Conservation (phyloP, 2,329 filamentous ascomycete species). For the Alternaria consortialis region DNA sequence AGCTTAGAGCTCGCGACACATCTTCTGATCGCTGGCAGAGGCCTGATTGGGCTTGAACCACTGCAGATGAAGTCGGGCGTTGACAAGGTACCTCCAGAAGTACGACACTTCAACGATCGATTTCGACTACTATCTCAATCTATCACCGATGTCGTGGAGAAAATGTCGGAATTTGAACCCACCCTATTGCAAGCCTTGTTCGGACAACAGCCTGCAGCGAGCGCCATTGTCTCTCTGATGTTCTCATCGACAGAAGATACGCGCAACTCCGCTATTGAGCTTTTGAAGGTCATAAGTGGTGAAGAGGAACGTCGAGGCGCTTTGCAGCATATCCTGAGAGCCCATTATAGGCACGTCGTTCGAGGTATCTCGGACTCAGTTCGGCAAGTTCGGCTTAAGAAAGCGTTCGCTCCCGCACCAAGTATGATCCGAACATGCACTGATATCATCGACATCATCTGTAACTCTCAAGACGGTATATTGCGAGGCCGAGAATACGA, state of each 20-base stretch:
- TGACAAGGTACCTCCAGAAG: constrained; percentile 60
- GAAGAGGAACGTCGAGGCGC: constrained; percentile 71
- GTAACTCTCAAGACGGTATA: constrained; percentile 69
- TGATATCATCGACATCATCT: constrained; percentile 70
- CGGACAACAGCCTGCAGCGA: constrained; percentile 71
- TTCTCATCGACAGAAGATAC: constrained; percentile 82
- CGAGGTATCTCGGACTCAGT: constrained; percentile 66
- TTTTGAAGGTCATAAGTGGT: constrained; percentile 83
- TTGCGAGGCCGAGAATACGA: constrained; percentile 68
- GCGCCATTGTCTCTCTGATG: constrained; percentile 78
- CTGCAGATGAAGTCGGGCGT: constrained; percentile 59
- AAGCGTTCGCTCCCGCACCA: constrained; percentile 67
- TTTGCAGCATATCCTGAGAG: constrained; percentile 66
- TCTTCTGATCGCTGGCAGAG: constrained; percentile 74
- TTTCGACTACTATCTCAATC: constrained; percentile 69
- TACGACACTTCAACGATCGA: constrained; percentile 79
- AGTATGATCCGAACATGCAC: constrained; percentile 68
- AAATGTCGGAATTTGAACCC: constrained; percentile 78
- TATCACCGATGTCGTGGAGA: constrained; percentile 78
- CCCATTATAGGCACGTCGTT: constrained; percentile 65
- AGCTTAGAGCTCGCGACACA: constrained; percentile 77
- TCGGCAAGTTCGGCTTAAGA: constrained; percentile 63
- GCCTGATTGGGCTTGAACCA: constrained; percentile 78
- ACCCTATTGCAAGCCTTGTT: constrained; percentile 75
- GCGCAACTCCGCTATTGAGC: constrained; percentile 79